Percentiles rank a stretch among this genome's conserved stretches.
Conservation (phyloP, 1,139 yeast species). For the Magnusiomyces suaveolens region DNA sequence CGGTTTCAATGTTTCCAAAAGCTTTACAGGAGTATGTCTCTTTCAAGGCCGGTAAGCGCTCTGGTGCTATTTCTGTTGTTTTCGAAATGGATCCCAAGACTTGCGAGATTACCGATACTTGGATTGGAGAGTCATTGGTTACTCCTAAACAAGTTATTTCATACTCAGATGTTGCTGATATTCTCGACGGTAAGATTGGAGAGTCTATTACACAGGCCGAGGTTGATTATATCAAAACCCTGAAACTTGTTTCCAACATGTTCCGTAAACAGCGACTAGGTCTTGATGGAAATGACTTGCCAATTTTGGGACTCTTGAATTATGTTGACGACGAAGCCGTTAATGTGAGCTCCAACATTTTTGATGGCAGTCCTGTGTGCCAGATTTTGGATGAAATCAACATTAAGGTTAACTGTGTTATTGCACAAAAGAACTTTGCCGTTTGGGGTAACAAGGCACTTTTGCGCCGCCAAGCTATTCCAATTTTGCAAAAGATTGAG, state of each 20-base stretch:
- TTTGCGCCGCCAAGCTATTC: conserved; percentile 79
- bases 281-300: conserved; percentile 23
- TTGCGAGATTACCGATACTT: conserved; percentile 65
- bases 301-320: conserved; percentile 60
- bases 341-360: conserved; percentile 55
- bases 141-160: conserved; percentile 37
- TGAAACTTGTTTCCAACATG: conserved; percentile 56
- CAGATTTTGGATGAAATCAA: conserved; percentile 65
- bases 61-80: conserved; percentile 68
- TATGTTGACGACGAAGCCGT: conserved; percentile 81
- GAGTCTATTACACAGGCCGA: conserved; percentile 36
- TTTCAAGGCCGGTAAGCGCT: conserved; percentile 50
- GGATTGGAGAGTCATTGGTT: conserved; percentile 66
- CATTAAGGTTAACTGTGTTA: conserved; percentile 72
- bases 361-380: conserved; percentile 50
- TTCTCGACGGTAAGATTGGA: conserved; percentile 26
- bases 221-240: conserved; percentile 55
- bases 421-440: conserved; percentile 73
- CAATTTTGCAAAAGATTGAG: conserved; percentile 74
- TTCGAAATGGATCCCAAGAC: conserved; percentile 70
- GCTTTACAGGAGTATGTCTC: conserved; percentile 52
- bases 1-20: conserved; percentile 58
- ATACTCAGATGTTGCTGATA: conserved; percentile 30
- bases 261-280: conserved; percentile 64
- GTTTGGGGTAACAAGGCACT: conserved; percentile 72